Evolutionary conservation across 1,284 basidiomycete species (phyloP).

Genomic region (Puccinia novopanici): DNA sequence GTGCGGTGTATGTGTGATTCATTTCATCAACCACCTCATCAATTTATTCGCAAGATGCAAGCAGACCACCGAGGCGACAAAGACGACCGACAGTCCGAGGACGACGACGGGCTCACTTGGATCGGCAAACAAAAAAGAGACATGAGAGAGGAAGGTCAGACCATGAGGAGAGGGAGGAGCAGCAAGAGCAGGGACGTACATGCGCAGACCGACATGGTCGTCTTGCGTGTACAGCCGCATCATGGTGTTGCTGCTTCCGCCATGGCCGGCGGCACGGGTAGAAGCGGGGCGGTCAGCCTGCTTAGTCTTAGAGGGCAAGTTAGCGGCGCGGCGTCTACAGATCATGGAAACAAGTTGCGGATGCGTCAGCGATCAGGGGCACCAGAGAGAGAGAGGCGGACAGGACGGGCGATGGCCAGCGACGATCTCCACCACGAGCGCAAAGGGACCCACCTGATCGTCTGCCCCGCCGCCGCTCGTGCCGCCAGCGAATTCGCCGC

Average conservation of each 20-base stretch:
- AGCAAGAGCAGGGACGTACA: constrained; percentile 49
- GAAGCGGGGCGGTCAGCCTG: constrained; percentile 56
- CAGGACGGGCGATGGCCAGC: not conserved
- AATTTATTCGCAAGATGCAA: constrained; percentile 49
- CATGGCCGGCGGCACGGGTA: constrained; percentile 59
- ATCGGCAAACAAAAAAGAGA: not conserved
- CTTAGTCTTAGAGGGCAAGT: constrained; percentile 54
- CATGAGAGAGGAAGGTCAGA: not conserved
- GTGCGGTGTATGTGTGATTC: not conserved
- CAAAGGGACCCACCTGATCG: constrained; percentile 11
- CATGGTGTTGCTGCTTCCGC: constrained; percentile 60
- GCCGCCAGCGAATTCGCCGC: constrained; percentile 46
- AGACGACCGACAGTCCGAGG: constrained; percentile 46
- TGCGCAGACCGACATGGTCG: constrained; percentile 58
- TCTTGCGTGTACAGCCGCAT: constrained; percentile 59
- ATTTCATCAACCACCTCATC: constrained; percentile 51
- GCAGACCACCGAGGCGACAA: constrained; percentile 49
- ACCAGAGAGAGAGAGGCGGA: not conserved
- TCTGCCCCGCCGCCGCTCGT: constrained; percentile 48
- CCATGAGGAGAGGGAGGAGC: not conserved
- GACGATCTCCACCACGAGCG: not conserved
- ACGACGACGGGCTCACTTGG: constrained; percentile 49
- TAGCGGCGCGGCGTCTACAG: constrained; percentile 55
- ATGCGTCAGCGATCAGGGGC: not conserved
- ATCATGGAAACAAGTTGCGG: not conserved